phyloP scores from a whole-genome alignment of 768 basidiomycete genomes.

The Rhodocollybia butyracea region DNA sequence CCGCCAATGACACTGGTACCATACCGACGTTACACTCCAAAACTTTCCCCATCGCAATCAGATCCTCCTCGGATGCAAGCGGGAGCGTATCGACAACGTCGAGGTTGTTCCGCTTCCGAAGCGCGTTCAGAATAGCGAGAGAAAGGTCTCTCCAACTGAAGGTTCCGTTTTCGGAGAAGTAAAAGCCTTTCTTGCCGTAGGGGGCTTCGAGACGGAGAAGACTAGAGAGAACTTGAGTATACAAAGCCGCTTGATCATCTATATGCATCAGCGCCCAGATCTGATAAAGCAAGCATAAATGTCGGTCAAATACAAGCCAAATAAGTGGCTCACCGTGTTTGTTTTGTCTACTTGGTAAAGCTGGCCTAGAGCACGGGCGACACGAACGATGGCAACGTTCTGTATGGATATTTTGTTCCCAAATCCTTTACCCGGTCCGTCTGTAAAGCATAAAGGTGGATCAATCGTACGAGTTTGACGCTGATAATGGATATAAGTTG shows the following conservation, averaged over 20 bases:
- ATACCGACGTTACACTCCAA: background rate
- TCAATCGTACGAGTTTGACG: too few species aligned
- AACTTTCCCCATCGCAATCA: constrained; percentile 5
- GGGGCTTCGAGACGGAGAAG: constrained; percentile 5
- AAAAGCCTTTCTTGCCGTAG: constrained; percentile 9
- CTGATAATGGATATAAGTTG: too few species aligned
- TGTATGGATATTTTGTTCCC: constrained; percentile 14
- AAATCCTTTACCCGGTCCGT: constrained; percentile 10
- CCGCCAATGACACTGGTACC: constrained; percentile 10
- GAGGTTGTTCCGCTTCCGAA: background rate
- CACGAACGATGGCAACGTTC: constrained; percentile 8
- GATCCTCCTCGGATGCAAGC: constrained; percentile 7
- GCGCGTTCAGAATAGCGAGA: constrained; percentile 2
- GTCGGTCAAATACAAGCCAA: background rate
- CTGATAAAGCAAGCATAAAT: background rate
- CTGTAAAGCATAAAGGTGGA: background rate
- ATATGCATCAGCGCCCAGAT: constrained; percentile 10
- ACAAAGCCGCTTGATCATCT: background rate
- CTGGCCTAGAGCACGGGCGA: constrained; percentile 6
- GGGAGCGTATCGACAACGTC: background rate
- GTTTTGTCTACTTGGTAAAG: constrained; percentile 6
- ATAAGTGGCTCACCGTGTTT: background rate
- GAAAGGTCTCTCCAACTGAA: constrained; percentile 12
- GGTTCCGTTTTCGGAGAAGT: constrained; percentile 12
- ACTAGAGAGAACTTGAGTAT: constrained; percentile 1